Evolutionary conservation across 768 basidiomycete species (phyloP).

Genomic region (Boletus subparvulus): DNA sequence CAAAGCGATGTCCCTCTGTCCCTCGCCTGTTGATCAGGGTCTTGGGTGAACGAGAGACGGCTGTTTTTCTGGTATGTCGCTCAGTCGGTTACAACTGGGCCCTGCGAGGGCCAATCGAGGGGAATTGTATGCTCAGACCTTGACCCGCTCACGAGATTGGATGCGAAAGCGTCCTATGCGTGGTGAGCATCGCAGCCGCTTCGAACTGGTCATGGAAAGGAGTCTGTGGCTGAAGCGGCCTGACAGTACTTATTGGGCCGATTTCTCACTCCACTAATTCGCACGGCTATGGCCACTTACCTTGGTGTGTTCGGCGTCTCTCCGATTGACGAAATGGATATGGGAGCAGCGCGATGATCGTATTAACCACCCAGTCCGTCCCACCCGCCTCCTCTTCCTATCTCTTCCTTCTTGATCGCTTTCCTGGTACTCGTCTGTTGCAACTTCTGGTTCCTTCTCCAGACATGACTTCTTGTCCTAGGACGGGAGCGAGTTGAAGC

Average conservation of each 20-base stretch:
- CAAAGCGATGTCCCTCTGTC: conserved; percentile 34
- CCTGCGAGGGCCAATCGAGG: conserved; percentile 62
- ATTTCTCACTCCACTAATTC: no score
- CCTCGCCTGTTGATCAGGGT: conserved; percentile 35
- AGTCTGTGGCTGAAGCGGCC: neutral
- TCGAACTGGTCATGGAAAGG: conserved; percentile 38
- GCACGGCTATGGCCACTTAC: no score
- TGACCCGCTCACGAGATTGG: conserved; percentile 68
- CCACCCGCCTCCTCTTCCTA: conserved; percentile 32
- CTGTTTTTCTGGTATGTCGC: conserved; percentile 69
- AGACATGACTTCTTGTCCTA: conserved; percentile 24
- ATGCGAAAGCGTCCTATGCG: conserved; percentile 43
- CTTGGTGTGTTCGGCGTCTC: no score
- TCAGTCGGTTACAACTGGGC: conserved; percentile 55
- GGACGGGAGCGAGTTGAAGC: conserved; percentile 9
- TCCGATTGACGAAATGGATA: no score
- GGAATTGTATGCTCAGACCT: conserved; percentile 76
- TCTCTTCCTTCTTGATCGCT: conserved; percentile 20
- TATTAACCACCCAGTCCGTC: neutral
- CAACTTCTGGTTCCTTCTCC: conserved; percentile 13
- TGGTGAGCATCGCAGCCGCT: conserved; percentile 72
- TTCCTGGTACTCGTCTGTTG: conserved; percentile 2
- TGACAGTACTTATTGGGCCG: no score
- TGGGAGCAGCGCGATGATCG: neutral
- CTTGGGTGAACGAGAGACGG: conserved; percentile 38